phyloP scores from a whole-genome alignment of 495 filamentous ascomycete species.

The Neurospora sublineolata region DNA sequence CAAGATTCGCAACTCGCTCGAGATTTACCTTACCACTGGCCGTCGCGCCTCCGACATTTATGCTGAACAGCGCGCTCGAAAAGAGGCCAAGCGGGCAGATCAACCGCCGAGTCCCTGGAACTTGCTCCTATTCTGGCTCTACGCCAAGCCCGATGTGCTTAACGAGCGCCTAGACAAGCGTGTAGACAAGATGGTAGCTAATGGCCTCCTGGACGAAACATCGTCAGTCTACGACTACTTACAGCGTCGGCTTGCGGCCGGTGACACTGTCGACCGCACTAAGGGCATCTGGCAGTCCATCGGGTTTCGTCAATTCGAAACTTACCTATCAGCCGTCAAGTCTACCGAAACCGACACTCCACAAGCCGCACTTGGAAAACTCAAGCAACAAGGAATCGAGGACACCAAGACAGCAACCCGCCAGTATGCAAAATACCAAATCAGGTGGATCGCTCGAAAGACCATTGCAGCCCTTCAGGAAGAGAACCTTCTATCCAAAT shows the following conservation, averaged over 20 bases:
- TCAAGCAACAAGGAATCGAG: slow-evolving; percentile 28
- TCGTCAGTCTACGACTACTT: slow-evolving; percentile 47
- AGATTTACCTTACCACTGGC: slow-evolving; percentile 76
- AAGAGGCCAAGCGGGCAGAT: slow-evolving; percentile 11
- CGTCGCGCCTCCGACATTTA: slow-evolving; percentile 80
- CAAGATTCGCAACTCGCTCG: slow-evolving; percentile 80
- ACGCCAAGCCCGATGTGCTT: slow-evolving; percentile 55
- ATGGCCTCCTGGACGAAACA: slow-evolving; percentile 61
- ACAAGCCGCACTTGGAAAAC: slow-evolving; percentile 23
- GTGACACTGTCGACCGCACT: slow-evolving; percentile 50
- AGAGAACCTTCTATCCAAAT: slow-evolving; percentile 34
- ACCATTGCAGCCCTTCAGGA: slow-evolving; percentile 53
- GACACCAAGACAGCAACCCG: slow-evolving; percentile 66
- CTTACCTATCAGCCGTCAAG: slow-evolving; percentile 48
- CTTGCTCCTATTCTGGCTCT: slow-evolving; percentile 77
- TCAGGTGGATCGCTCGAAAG: slow-evolving; percentile 78
- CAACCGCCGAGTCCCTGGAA: slow-evolving; percentile 39
- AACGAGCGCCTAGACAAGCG: slow-evolving; percentile 59
- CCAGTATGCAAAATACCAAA: slow-evolving; percentile 76
- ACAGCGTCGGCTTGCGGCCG: slow-evolving; percentile 32
- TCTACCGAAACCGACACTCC: slow-evolving; percentile 11
- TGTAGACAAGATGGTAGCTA: slow-evolving; percentile 70
- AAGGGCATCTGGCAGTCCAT: slow-evolving; percentile 93
- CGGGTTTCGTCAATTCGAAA: slow-evolving; percentile 80
- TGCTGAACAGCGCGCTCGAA: slow-evolving; percentile 48